These are phyloP conservation scores for Hawksworthiomyces lignivorus DNA, from an alignment of 2,329 filamentous ascomycete species.

Conservation along the genomic window DNA sequence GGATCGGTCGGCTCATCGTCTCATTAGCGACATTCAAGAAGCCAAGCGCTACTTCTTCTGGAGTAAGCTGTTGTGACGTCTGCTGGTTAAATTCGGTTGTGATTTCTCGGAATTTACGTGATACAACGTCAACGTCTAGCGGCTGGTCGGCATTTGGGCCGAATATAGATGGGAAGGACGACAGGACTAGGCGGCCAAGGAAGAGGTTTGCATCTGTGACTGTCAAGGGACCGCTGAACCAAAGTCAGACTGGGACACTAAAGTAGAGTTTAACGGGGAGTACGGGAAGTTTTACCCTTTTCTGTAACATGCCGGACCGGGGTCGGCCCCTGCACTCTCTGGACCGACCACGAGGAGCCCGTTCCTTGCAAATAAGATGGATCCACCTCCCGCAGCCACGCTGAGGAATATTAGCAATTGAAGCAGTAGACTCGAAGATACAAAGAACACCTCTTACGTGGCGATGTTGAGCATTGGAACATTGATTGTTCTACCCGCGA, in stretches of 20 bases:
- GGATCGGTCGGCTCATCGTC: constrained; percentile 63
- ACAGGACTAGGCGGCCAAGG: constrained; percentile 45
- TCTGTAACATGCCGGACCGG: constrained; percentile 59
- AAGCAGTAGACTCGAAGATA: too few species aligned
- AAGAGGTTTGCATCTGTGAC: constrained; percentile 62
- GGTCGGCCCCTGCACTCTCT: constrained; percentile 57
- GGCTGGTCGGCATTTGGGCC: constrained; percentile 54
- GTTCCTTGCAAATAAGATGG: constrained; percentile 56
- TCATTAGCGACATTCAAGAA: constrained; percentile 66
- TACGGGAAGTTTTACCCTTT: too few species aligned
- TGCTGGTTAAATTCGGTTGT: too few species aligned
- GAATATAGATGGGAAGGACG: constrained; percentile 62
- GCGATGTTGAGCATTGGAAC: constrained; percentile 90
- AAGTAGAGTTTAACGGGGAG: too few species aligned
- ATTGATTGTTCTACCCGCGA: constrained; percentile 79
- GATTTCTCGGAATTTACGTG: too few species aligned
- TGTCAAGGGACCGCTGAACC: constrained; percentile 55
- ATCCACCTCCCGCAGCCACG: constrained; percentile 54
- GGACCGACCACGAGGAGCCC: constrained; percentile 62
- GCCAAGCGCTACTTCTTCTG: constrained; percentile 52
- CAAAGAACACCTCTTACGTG: too few species aligned
- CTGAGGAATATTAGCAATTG: too few species aligned
- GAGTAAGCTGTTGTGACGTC: too few species aligned
- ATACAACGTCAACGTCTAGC: constrained; percentile 53
- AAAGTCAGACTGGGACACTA: too few species aligned